These are phyloP conservation scores for Tylopilus subfusipes DNA, from an alignment of 768 basidiomycete genomes.

Conservation along the genomic window DNA sequence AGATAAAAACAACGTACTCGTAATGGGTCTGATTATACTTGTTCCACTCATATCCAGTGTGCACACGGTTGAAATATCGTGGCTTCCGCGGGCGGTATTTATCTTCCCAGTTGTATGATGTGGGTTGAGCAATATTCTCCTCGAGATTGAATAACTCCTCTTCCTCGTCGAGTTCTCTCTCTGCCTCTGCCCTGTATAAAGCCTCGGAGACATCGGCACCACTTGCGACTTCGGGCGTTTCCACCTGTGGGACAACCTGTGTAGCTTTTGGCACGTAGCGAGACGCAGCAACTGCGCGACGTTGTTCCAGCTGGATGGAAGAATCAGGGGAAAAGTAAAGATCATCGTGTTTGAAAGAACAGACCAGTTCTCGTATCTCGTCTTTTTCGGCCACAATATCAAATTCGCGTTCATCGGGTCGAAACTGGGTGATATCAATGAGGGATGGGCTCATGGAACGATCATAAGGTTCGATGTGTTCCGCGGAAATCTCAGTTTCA, in stretches of 20 bases:
- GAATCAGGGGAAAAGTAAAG: conserved; percentile 2
- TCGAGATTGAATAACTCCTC: conserved; percentile 95
- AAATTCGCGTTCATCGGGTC: conserved; percentile 76
- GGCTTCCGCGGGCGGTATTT: conserved; percentile 97
- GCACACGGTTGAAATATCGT: conserved; percentile 97
- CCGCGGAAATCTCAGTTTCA: conserved; percentile 39
- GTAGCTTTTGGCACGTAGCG: conserved; percentile 81
- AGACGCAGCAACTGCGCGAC: conserved; percentile 77
- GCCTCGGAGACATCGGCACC: conserved; percentile 81
- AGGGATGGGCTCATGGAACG: conserved; percentile 83
- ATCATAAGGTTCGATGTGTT: conserved; percentile 76
- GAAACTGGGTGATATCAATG: conserved; percentile 66
- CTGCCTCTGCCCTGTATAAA: conserved; percentile 85
- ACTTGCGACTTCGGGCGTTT: conserved; percentile 54
- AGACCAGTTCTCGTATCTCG: conserved; percentile 61
- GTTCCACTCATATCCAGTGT: conserved; percentile 99
- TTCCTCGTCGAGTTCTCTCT: conserved; percentile 91
- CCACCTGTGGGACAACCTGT: conserved; percentile 55
- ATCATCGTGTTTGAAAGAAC: conserved; percentile 22
- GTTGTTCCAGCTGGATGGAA: conserved; percentile 56
- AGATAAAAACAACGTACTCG: conserved; percentile 52
- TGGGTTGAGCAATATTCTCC: conserved; percentile 78
- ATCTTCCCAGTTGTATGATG: conserved; percentile 97
- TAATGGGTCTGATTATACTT: conserved; percentile 99
- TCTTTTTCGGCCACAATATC: conserved; percentile 70